A percentile compares a stretch with the other conserved stretches of the same genome.
Evolutionary conservation across 352 stramenopile genomes (phyloP).

Genomic region (Peronospora tabacina): DNA sequence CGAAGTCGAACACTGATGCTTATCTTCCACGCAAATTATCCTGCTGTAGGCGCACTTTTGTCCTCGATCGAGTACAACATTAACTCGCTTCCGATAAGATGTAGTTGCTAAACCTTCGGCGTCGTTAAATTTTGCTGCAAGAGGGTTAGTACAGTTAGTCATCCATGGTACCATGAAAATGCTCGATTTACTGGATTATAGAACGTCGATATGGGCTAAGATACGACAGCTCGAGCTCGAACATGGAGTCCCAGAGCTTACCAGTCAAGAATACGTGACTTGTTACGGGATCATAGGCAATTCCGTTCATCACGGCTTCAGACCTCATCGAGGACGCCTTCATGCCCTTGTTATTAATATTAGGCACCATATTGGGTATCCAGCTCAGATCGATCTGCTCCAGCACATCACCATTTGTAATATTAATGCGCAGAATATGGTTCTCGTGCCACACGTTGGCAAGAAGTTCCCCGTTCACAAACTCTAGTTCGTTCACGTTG

Average conservation of each 20-base stretch:
- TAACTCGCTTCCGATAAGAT: background rate
- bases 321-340: conserved; percentile 25
- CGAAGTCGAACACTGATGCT: too few relatives aligned
- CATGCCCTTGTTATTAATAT: conserved; percentile 44
- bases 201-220: conserved; percentile 18
- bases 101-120: background rate
- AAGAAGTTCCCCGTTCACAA: conserved; percentile 68
- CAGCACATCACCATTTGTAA: conserved; percentile 50
- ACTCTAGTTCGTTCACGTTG: conserved; percentile 86
- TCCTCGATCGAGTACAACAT: too few relatives aligned
- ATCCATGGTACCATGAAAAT: background rate
- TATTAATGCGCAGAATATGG: conserved; percentile 70
- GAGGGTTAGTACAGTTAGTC: conserved; percentile 7
- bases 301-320: conserved; percentile 87
- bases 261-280: conserved; percentile 67
- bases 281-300: conserved; percentile 61
- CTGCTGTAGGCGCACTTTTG: too few relatives aligned
- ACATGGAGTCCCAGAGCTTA: conserved; percentile 83
- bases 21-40: too few relatives aligned
- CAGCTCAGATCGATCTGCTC: conserved; percentile 65
- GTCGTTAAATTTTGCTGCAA: conserved; percentile 17
- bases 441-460: conserved; percentile 85
- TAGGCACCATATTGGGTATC: conserved; percentile 53
- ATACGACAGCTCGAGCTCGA: conserved; percentile 68
- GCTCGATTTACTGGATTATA: conserved; percentile 5